These are phyloP conservation scores for Aspergillus baeticus DNA, from an alignment of 495 filamentous ascomycete genomes.

Conservation along the genomic window DNA sequence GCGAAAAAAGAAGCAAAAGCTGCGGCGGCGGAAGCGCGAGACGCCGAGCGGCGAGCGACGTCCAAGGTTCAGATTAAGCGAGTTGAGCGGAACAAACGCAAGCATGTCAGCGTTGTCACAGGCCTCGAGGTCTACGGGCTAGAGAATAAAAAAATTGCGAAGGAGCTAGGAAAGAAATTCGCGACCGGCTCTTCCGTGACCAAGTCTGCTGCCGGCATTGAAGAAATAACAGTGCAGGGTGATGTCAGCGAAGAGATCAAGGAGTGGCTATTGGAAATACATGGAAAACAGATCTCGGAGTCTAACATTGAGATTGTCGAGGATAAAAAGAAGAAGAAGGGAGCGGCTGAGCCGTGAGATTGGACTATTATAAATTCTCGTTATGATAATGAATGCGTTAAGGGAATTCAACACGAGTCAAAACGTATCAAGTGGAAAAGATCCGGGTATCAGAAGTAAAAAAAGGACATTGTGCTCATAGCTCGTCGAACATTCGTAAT, in stretches of 20 bases:
- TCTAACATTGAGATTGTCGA: conserved; percentile 93
- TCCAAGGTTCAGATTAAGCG: conserved; percentile 90
- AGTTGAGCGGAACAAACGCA: conserved; percentile 96
- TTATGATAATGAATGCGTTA: conserved; percentile 3
- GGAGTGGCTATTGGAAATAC: conserved; percentile 85
- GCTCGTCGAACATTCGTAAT: conserved; percentile 34
- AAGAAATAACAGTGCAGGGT: conserved; percentile 97
- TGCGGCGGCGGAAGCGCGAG: conserved; percentile 74
- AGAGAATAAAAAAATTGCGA: conserved; percentile 82
- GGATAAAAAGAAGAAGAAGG: conserved; percentile 80
- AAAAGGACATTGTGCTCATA: conserved; percentile 21
- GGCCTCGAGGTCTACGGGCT: conserved; percentile 88
- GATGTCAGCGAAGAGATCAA: conserved; percentile 93
- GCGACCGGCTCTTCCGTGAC: conserved; percentile 93
- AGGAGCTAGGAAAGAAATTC: conserved; percentile 55
- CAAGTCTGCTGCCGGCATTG: conserved; percentile 77
- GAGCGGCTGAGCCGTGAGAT: conserved; percentile 20
- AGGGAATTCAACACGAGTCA: too few relatives aligned
- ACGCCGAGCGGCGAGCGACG: conserved; percentile 70
- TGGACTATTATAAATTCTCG: conserved; percentile 11
- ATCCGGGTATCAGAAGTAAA: neutral
- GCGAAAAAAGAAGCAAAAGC: conserved; percentile 94
- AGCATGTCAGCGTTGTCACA: conserved; percentile 86
- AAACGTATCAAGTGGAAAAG: neutral
- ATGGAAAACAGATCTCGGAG: conserved; percentile 77